Evolutionary conservation across 139 green algal genomes (phyloP), one percentile per base, ranked within the genome.

Genomic region (Tetradesmus obliquus): DNA sequence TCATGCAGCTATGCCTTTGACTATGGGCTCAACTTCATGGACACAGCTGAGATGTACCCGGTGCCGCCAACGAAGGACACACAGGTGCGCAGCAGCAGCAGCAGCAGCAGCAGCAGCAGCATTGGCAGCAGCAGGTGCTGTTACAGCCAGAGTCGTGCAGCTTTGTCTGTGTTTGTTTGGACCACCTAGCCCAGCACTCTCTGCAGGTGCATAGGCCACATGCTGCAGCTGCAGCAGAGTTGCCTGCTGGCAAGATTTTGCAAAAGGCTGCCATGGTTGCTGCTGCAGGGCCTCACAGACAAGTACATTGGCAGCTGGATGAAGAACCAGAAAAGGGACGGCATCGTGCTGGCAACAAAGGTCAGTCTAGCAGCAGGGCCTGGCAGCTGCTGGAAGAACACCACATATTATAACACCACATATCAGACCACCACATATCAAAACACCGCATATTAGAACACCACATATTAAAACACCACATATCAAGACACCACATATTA

Each of bases 321-420:
- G 58, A 96, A 97, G 88, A 87, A 55, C 17, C 72, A 93, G 19
- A 94, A 93, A 80, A 91, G 97, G 8, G 95, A 98, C 17, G 90
- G 97, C 2, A 84, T 99, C 2, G 90, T 99, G n/a, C 87, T 99
- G 1, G 96, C 96, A 20, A 97, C 96, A 74, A 99, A 99, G 96
- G 97, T 98, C 84, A 53, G 82, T 84, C 72, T 51, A 7, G n/a
- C 72, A 51, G 72, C 72, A 22, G n/a, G 13, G 13, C 12, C 57
- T 45, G 32, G 32, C 32, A 45, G 32, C 32, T 45, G 32, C 32
- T 45, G 32, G 32, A 45, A 45, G 32, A 45, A 45, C 32, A 45
- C 32, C 32, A 45, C 32, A 45, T 45, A 45, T 45, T 45, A 0
- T 45, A 45, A 45, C 32, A 45, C 32, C 32, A 45, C 32, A 45